A percentile compares a stretch with the other conserved stretches of the same genome.
Evolutionary conservation across 208 protist genomes (phyloP).

Genomic region (Porcisia deanei): DNA sequence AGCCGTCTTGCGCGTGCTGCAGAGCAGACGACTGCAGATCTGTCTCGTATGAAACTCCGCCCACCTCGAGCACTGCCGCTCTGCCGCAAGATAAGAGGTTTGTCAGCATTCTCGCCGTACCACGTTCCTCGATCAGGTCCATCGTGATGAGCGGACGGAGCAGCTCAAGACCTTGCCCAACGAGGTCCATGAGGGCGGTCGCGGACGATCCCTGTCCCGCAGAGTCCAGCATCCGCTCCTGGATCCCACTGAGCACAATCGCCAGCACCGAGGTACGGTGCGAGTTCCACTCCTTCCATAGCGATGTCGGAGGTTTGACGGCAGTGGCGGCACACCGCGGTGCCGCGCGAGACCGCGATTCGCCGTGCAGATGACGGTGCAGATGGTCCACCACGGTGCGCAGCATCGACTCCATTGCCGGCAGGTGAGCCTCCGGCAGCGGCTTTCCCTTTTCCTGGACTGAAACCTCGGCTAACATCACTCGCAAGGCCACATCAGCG

Average conservation of each 20-base stretch:
- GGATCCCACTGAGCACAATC: background rate
- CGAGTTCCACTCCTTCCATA: slow-evolving; percentile 1
- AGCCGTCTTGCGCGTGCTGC: slow-evolving; percentile 23
- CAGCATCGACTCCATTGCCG: slow-evolving; percentile 20
- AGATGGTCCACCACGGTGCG: slow-evolving; percentile 15
- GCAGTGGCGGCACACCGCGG: background rate
- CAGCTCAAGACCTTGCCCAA: slow-evolving; percentile 15
- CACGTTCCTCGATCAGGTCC: slow-evolving; percentile 16
- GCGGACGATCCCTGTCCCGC: background rate
- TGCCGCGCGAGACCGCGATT: background rate
- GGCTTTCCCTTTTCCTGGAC: slow-evolving; percentile 13
- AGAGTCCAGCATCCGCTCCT: slow-evolving; percentile 1
- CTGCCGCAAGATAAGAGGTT: slow-evolving; percentile 5
- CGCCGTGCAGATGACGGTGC: slow-evolving; percentile 2
- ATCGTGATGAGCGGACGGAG: slow-evolving; percentile 15
- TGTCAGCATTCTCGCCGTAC: slow-evolving; percentile 14
- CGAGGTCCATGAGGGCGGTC: slow-evolving; percentile 5
- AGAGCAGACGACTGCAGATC: slow-evolving; percentile 20
- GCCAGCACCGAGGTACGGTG: background rate
- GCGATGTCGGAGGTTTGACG: background rate
- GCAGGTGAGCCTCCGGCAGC: slow-evolving; percentile 17
- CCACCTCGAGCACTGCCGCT: slow-evolving; percentile 8
- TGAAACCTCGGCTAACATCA: slow-evolving; percentile 15
- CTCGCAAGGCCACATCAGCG: slow-evolving; percentile 9
- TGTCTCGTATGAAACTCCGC: slow-evolving; percentile 11